Conservation (phyloP, 2,329 filamentous ascomycete species). For the Tolypocladium inflatum region DNA sequence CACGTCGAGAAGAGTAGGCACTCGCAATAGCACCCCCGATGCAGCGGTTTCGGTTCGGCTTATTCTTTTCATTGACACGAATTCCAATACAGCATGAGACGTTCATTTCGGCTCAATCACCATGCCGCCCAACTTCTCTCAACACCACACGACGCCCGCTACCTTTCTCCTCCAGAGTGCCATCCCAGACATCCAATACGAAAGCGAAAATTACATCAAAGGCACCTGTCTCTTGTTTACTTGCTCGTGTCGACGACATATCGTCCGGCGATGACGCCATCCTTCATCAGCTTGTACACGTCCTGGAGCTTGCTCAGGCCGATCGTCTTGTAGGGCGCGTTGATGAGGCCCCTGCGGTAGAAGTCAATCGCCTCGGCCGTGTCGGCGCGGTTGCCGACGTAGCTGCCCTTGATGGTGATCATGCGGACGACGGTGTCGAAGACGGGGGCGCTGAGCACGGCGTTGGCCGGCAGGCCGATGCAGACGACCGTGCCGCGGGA, state of each 20-base stretch:
- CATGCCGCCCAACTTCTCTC: not conserved
- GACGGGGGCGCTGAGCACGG: conserved; percentile 72
- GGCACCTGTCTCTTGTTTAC: conserved; percentile 21
- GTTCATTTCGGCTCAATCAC: not conserved
- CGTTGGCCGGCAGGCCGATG: conserved; percentile 78
- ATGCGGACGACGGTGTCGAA: conserved; percentile 85
- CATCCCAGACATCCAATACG: not conserved
- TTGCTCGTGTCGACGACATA: conserved; percentile 69
- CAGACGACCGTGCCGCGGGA: conserved; percentile 75
- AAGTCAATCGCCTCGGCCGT: conserved; percentile 86
- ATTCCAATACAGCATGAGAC: not conserved
- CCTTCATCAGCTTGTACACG: conserved; percentile 69
- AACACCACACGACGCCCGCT: not conserved
- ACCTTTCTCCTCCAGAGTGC: not conserved
- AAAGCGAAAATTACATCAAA: not conserved
- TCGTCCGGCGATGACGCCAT: conserved; percentile 64
- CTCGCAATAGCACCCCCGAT: too few relatives aligned
- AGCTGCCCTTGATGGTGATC: conserved; percentile 86
- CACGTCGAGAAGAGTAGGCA: not conserved
- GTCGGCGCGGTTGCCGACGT: conserved; percentile 88
- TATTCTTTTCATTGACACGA: not conserved
- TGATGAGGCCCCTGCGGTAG: conserved; percentile 74
- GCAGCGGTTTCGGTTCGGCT: too few relatives aligned
- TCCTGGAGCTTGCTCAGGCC: conserved; percentile 70
- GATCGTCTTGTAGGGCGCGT: conserved; percentile 76